Conservation (phyloP, 1,139 yeast genomes). For the Protomyces pachydermus region DNA sequence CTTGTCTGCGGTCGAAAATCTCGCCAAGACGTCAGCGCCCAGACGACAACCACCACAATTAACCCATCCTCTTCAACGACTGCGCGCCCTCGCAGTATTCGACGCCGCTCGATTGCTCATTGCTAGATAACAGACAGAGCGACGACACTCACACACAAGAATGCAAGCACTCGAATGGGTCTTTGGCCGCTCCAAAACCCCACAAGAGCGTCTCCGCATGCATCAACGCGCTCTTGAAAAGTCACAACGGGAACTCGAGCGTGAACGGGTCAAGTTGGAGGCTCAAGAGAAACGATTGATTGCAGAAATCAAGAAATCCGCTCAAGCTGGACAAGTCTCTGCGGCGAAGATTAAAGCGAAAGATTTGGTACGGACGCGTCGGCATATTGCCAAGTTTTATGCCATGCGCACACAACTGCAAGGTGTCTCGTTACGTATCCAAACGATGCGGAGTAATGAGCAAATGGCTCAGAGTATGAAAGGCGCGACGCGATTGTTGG, state of each 20-base stretch:
- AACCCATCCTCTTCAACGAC: background rate
- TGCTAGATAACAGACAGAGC: background rate
- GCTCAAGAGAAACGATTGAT: slow-evolving; percentile 85
- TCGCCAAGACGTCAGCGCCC: background rate
- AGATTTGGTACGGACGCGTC: slow-evolving; percentile 81
- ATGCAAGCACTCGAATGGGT: slow-evolving; percentile 86
- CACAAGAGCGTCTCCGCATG: slow-evolving; percentile 81
- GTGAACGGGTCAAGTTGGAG: slow-evolving; percentile 82
- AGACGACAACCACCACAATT: background rate
- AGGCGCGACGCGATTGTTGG: slow-evolving; percentile 79
- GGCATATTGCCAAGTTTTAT: slow-evolving; percentile 72
- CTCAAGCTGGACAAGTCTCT: slow-evolving; percentile 79
- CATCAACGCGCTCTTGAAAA: slow-evolving; percentile 92
- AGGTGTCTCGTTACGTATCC: slow-evolving; percentile 85
- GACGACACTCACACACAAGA: background rate
- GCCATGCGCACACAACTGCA: slow-evolving; percentile 93
- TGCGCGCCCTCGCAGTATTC: background rate
- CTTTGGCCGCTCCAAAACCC: slow-evolving; percentile 87
- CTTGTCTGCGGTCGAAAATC: background rate
- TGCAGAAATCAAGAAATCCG: slow-evolving; percentile 80
- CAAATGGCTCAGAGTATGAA: slow-evolving; percentile 95
- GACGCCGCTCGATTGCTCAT: background rate
- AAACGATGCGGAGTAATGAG: slow-evolving; percentile 80
- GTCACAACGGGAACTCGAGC: slow-evolving; percentile 83
- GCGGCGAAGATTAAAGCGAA: slow-evolving; percentile 94